Evolutionary conservation across 2,329 filamentous ascomycete genomes (phyloP), one percentile per base, ranked within the genome.

Genomic region (Penicillium sp.): DNA sequence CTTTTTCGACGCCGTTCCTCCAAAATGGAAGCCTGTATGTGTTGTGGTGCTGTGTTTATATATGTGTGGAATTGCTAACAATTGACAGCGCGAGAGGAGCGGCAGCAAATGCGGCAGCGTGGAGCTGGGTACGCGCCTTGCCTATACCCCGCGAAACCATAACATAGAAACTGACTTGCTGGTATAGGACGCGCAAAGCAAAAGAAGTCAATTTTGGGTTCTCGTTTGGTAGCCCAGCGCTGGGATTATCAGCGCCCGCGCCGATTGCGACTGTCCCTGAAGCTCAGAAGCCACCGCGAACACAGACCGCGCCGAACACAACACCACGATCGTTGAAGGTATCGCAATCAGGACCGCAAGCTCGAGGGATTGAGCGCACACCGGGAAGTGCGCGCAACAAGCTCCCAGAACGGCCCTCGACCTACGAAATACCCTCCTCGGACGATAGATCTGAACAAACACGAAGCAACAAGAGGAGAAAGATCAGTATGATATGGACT

Each of bases 61-160:
- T 23, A 12, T 19, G 13, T 25, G 33, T 21, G 29, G 43, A 53
- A 47, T 62, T 43, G 44, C 61, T 59, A 57, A 58, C 52, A 7
- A 50, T 47, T 60, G 49, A 57, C 61, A 81, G 80, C 78, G 70
- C 79, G 81, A 71, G 77, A 81, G 68, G 81, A 83, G 74, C 80
- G 81, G 68, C 78, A 78, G 67, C 79, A 80, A 68, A 82, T 83
- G 79, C 82, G 82, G 72, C 79, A 82, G 72, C 82, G 82, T 67
- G 82, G 82, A 70, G 81, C 82, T 69, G 82, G 78, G 81, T 83
- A 79, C 68, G 79, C 72, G 68, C 64, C 59, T 53, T 57, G 17
- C 43, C 50, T 59, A 54, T 64, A 66, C 65, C 67, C 65, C 64
- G 65, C 68, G 64, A 65, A 63, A 53, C 35, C 49, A 66, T 59